Evolutionary conservation across 2,329 filamentous ascomycete species (phyloP).

Genomic region (Sordariomycetes sp.): DNA sequence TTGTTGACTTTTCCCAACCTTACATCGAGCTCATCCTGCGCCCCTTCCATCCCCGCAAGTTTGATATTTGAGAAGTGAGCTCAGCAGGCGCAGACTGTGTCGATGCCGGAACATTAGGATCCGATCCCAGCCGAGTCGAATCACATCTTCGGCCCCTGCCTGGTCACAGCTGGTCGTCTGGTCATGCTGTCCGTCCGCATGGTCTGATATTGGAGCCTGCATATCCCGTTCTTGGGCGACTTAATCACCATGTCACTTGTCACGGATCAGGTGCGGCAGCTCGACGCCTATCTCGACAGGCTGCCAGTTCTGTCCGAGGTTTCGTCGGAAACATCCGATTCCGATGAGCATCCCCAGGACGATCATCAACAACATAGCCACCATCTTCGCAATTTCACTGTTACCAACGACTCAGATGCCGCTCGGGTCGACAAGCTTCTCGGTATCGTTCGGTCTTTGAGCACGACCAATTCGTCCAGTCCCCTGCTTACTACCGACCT

Average conservation of each 20-base stretch:
- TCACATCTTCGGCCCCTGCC: no score
- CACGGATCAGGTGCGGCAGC: constrained; percentile 48
- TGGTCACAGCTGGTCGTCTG: background rate
- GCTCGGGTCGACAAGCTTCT: constrained; percentile 54
- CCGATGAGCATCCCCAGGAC: constrained; percentile 17
- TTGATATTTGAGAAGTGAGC: no score
- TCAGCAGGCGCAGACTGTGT: no score
- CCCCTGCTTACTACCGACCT: constrained; percentile 50
- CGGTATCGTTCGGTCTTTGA: constrained; percentile 60
- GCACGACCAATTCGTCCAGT: constrained; percentile 56
- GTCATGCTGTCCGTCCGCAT: background rate
- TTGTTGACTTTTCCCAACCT: no score
- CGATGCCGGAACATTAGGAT: no score
- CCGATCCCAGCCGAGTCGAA: background rate
- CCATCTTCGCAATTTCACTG: no score
- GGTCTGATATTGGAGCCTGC: background rate
- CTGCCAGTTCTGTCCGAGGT: constrained; percentile 33
- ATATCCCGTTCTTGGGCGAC: background rate
- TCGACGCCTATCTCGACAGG: constrained; percentile 58
- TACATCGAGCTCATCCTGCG: no score
- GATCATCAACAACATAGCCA: no score
- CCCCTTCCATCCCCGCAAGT: no score
- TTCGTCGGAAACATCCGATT: constrained; percentile 25
- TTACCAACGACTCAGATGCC: constrained; percentile 35
- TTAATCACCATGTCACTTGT: constrained; percentile 33